A percentile compares a stretch with the other conserved stretches of the same genome.
Conservation (phyloP, 2,329 filamentous ascomycete species). For the Ceratocystis variospora region DNA sequence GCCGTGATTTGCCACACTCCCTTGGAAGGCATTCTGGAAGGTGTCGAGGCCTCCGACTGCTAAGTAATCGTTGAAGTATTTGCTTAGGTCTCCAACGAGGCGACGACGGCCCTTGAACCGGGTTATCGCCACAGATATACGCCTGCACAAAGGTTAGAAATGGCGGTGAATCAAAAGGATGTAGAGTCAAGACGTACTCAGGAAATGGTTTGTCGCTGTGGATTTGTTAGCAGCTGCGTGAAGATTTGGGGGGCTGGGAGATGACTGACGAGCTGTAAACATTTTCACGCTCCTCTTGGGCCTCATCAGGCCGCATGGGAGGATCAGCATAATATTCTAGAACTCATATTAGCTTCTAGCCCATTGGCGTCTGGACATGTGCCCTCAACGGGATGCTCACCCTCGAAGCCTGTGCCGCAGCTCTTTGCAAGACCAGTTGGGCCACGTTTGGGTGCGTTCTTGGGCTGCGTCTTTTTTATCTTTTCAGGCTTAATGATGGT, state of each 20-base stretch:
- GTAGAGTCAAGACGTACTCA: constrained; percentile 32
- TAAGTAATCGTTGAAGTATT: constrained; percentile 68
- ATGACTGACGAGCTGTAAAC: constrained; percentile 51
- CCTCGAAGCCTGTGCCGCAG: constrained; percentile 55
- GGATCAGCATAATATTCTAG: constrained; percentile 64
- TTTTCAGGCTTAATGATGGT: background rate
- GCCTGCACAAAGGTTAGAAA: constrained; percentile 6
- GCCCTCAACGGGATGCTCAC: constrained; percentile 26
- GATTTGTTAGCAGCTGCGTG: constrained; percentile 20
- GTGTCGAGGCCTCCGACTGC: constrained; percentile 67
- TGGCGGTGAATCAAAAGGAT: too few relatives aligned
- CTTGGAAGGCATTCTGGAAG: constrained; percentile 41
- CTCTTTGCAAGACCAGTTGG: constrained; percentile 24
- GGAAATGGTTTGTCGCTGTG: constrained; percentile 39
- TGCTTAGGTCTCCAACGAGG: constrained; percentile 46
- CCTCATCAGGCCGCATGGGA: constrained; percentile 58
- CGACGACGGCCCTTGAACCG: constrained; percentile 46
- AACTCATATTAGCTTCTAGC: background rate
- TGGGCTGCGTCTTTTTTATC: background rate
- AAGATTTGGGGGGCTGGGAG: background rate
- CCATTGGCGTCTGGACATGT: background rate
- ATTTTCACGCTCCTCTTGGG: constrained; percentile 45
- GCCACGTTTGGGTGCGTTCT: background rate
- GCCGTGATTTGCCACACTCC: constrained; percentile 30
- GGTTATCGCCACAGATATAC: constrained; percentile 11